Base-by-base conservation (phyloP, 208 protist genomes). In the Borovskyia barvae region DNA sequence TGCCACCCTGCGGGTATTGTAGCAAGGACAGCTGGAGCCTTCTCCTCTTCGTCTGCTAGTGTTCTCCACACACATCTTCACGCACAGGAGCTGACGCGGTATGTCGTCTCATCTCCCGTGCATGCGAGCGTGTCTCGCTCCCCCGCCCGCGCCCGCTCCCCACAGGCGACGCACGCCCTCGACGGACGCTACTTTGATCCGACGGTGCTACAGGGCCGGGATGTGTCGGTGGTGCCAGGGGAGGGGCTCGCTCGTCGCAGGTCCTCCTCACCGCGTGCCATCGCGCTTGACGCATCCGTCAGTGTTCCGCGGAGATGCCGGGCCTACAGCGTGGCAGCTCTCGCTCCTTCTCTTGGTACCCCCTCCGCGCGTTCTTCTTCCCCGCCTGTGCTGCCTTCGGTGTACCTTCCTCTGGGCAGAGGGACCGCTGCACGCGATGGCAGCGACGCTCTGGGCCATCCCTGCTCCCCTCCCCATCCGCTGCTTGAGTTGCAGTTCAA, bases 131-230 rank as follows among this genome's bases (percentile, higher is more conserved):
- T 17, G 61, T n/a, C 24, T 14, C 46, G n/a, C n/a, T 45, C 42
- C n/a, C 64, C 64, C 17, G 29, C 54, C 11, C 64, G 68, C 7
- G 68, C 69, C 0, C 69, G 69, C 25, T 70, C 62, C 3, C 69
- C 69, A 2, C 54, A 55, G 37, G 41, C 54, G 3, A 37, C 62
- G 12, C 69, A 71, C 20, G 52, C 53, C n/a, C 55, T 75, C 7
- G 62, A 75, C 43, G 9, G 24, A 22, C 37, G 49, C 42, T 62
- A 51, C 55, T 75, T 75, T 29, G 69, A 75, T 30, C 69, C 69
- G 3, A 71, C 69, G 19, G n/a, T 35, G 4, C 5, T 11, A 24
- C 29, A 25, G 24, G 43, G 5, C 20, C 0, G 9, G 15, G 28
- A 32, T 20, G 19, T 17, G n/a, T 8, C 26, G 28, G 29, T 35